Evolutionary conservation across 2,329 filamentous ascomycete genomes (phyloP).

Genomic region (Colletotrichum echinochloae): DNA sequence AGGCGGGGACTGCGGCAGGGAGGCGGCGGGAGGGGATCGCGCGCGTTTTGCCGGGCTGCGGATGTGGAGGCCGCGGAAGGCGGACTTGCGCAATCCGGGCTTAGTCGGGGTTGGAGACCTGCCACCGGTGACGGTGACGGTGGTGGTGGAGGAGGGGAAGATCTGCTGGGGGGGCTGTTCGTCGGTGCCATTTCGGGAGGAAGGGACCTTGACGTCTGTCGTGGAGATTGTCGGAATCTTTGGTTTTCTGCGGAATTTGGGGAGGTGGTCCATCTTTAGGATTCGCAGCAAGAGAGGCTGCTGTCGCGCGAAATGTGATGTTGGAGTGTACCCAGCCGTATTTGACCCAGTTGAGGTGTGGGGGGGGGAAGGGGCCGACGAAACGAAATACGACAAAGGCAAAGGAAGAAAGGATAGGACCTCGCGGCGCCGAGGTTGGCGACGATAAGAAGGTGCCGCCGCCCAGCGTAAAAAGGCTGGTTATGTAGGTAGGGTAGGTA

Average conservation of each 20-base stretch:
- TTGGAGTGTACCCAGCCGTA: neutral
- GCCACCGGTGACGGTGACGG: conserved; percentile 32
- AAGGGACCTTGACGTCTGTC: conserved; percentile 46
- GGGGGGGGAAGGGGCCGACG: neutral
- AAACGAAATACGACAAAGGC: neutral
- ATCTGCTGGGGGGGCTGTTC: conserved; percentile 43
- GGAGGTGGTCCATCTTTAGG: conserved; percentile 55
- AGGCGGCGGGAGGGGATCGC: conserved; percentile 53
- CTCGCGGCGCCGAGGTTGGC: neutral
- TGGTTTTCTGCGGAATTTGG: conserved; percentile 58
- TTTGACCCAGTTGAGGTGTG: neutral
- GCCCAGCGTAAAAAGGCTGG: conserved; percentile 20
- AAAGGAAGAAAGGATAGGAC: neutral
- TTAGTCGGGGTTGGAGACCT: conserved; percentile 40
- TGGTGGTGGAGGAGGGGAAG: conserved; percentile 39
- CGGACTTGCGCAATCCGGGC: conserved; percentile 49
- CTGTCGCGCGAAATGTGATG: neutral
- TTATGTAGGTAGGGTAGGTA: too few species aligned
- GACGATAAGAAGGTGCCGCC: conserved; percentile 1
- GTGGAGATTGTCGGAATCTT: conserved; percentile 59
- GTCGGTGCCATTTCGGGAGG: conserved; percentile 42
- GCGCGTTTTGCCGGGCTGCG: conserved; percentile 61
- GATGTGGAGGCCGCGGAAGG: conserved; percentile 60
- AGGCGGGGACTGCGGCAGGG: conserved; percentile 42
- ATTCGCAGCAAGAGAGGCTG: neutral